Conservation (phyloP, 2,329 filamentous ascomycete genomes). For the Cordyceps pruinosa region DNA sequence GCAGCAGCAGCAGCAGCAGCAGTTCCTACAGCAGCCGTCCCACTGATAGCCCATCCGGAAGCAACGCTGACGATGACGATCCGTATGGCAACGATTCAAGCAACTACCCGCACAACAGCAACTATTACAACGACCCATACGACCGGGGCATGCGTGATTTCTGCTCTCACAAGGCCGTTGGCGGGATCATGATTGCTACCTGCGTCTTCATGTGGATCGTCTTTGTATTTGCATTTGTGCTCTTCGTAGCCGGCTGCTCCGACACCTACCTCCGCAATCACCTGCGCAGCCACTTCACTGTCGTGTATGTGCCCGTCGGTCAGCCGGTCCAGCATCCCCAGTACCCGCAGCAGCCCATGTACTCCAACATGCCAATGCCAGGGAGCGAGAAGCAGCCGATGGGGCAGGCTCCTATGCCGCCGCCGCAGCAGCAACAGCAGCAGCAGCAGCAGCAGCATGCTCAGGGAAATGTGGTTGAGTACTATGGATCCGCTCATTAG, state of each 20-base stretch:
- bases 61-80: background rate
- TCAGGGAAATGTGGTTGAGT: background rate
- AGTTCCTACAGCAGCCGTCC: background rate
- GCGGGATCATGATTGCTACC: background rate
- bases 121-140: background rate
- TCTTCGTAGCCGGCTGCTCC: slow-evolving; percentile 2
- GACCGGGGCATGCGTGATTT: background rate
- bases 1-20: background rate
- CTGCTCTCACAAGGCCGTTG: background rate
- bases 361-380: background rate
- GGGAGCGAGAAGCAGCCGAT: background rate
- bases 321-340: background rate
- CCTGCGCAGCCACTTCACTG: background rate
- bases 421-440: background rate
- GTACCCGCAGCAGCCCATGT: background rate
- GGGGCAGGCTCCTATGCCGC: background rate
- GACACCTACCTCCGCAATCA: slow-evolving; percentile 15
- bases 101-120: background rate
- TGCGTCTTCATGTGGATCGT: slow-evolving; percentile 7
- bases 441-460: background rate
- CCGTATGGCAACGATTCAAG: background rate
- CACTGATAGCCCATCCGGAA: background rate
- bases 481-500: background rate
- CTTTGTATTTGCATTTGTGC: slow-evolving; percentile 1
- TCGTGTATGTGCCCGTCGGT: slow-evolving; percentile 6